phyloP scores from a whole-genome alignment of 768 basidiomycete species.

The Lentinula raphanica region DNA sequence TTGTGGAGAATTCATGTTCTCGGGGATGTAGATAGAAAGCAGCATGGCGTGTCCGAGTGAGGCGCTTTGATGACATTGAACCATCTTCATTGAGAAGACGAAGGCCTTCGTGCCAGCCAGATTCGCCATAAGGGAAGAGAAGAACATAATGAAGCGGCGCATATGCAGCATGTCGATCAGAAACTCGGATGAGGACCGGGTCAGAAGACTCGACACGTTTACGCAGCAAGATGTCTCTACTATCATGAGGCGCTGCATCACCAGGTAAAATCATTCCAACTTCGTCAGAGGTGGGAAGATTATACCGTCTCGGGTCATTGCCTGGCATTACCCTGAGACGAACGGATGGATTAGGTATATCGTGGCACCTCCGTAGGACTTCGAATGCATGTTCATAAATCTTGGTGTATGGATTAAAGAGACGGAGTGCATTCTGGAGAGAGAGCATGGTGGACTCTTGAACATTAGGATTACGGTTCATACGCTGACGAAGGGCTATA shows the following conservation, averaged over 20 bases:
- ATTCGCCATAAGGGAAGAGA: background rate
- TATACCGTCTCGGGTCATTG: conserved; percentile 33
- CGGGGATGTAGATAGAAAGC: conserved; percentile 24
- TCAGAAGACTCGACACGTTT: conserved; percentile 10
- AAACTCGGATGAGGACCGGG: conserved; percentile 23
- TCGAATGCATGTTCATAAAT: conserved; percentile 19
- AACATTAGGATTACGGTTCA: background rate
- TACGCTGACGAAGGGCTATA: conserved; percentile 11
- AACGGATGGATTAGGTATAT: conserved; percentile 3
- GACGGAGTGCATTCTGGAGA: conserved; percentile 10
- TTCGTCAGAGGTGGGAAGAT: conserved; percentile 37
- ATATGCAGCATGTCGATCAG: conserved; percentile 31
- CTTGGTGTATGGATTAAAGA: conserved; percentile 8
- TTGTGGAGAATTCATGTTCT: conserved; percentile 15
- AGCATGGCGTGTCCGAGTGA: conserved; percentile 22
- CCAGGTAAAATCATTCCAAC: conserved; percentile 38
- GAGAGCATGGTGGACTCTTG: conserved; percentile 11
- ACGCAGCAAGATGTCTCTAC: conserved; percentile 30
- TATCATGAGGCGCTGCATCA: conserved; percentile 12
- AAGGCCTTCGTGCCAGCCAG: background rate
- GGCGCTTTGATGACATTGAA: conserved; percentile 3
- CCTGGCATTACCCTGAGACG: conserved; percentile 8
- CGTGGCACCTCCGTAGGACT: conserved; percentile 2
- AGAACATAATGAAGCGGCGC: conserved; percentile 13
- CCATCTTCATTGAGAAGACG: background rate